A percentile compares a stretch with the other conserved stretches of the same genome.
These are phyloP conservation scores for Mikania micrantha DNA, from an alignment of 129 eudicot genomes.

Conservation along the genomic window DNA sequence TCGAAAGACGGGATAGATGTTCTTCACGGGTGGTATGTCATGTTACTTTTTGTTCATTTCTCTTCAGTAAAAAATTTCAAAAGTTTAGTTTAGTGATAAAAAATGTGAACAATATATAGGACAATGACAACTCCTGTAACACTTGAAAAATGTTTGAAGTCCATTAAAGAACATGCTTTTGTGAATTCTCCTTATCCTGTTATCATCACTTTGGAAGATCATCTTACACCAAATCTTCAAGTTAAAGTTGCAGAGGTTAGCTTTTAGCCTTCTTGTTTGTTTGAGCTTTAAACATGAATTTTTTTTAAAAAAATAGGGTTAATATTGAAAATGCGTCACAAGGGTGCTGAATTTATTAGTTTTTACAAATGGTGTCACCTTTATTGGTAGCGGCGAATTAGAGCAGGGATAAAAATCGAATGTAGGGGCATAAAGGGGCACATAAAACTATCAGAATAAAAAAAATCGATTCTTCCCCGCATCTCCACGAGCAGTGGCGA, in stretches of 20 bases:
- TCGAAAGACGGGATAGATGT: slow-evolving; percentile 68
- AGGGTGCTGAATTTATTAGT: too few species aligned
- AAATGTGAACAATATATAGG: slow-evolving; percentile 34
- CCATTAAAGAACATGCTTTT: slow-evolving; percentile 74
- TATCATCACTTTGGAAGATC: slow-evolving; percentile 85
- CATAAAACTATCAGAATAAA: too few species aligned
- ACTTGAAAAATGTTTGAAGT: slow-evolving; percentile 62
- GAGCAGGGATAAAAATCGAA: too few species aligned
- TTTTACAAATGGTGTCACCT: too few species aligned
- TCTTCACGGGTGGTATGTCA: slow-evolving; percentile 81
- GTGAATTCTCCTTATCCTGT: slow-evolving; percentile 77
- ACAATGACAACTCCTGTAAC: slow-evolving; percentile 75
- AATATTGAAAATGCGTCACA: too few species aligned
- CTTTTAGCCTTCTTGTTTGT: neutral
- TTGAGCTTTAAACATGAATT: too few species aligned
- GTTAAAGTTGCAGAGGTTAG: slow-evolving; percentile 88
- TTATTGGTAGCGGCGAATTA: too few species aligned
- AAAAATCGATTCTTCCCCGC: too few species aligned
- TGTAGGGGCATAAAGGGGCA: too few species aligned
- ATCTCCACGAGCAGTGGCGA: too few species aligned
- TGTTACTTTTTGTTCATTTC: neutral
- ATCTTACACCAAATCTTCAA: slow-evolving; percentile 73
- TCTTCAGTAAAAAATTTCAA: neutral
- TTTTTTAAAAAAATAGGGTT: too few species aligned
- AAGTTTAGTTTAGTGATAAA: slow-evolving; percentile 3